phyloP scores from a whole-genome alignment of 805 yeast genomes.

The Kodamaea leandrae region DNA sequence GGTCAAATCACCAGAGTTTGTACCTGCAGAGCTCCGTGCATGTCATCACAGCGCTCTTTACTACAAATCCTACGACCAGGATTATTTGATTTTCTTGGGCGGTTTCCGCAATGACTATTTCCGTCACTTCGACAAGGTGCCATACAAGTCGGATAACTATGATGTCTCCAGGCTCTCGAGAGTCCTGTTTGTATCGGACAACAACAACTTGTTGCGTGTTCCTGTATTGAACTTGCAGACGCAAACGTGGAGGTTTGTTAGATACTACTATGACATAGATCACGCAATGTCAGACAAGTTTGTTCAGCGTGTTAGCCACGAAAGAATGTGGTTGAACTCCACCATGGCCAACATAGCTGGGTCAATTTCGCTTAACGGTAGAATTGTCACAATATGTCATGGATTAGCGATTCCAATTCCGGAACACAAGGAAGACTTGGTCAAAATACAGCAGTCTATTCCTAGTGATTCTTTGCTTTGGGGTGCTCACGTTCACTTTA shows the following conservation, averaged over 20 bases:
- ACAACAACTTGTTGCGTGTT: constrained; percentile 30
- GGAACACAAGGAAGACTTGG: constrained; percentile 27
- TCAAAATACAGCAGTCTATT: constrained; percentile 16
- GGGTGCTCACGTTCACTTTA: constrained; percentile 36
- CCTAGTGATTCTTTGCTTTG: constrained; percentile 24
- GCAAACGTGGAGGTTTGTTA: constrained; percentile 40
- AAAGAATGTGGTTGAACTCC: constrained; percentile 26
- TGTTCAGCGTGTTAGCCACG: constrained; percentile 17
- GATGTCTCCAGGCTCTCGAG: constrained; percentile 34
- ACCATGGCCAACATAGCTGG: constrained; percentile 32
- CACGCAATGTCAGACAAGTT: constrained; percentile 24
- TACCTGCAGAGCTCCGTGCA: constrained; percentile 41
- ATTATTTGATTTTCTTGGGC: constrained; percentile 37
- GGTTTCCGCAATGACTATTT: constrained; percentile 39
- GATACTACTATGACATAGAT: constrained; percentile 32
- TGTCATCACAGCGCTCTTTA: constrained; percentile 40
- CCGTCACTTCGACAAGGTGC: constrained; percentile 19
- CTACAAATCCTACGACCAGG: constrained; percentile 31
- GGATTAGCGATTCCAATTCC: constrained; percentile 35
- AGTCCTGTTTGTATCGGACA: constrained; percentile 27
- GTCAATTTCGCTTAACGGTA: constrained; percentile 31
- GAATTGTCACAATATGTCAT: constrained; percentile 35
- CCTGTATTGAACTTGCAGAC: constrained; percentile 37
- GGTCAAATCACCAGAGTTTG: constrained; percentile 24
- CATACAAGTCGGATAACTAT: constrained; percentile 24